These are phyloP conservation scores for Ceratocystiopsis brevicomis DNA, from an alignment of 2,329 filamentous ascomycete genomes.

Conservation along the genomic window DNA sequence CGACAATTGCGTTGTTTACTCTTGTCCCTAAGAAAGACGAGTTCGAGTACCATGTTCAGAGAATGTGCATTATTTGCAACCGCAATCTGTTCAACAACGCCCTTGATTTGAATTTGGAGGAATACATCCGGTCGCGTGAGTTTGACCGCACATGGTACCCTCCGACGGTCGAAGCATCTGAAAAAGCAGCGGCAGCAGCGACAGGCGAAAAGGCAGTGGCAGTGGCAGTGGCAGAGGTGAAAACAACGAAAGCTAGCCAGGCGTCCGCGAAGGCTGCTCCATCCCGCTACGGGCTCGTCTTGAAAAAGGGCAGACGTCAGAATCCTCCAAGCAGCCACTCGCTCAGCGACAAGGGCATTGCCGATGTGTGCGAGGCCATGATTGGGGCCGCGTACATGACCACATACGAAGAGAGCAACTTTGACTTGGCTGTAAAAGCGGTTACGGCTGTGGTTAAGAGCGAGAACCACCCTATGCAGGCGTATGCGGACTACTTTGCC, in stretches of 20 bases:
- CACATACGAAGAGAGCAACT: conserved; percentile 19
- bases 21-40: conserved; percentile 62
- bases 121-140: conserved; percentile 64
- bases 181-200: background rate
- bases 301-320: conserved; percentile 51
- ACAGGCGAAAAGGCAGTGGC: too few relatives aligned
- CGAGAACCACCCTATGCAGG: conserved; percentile 47
- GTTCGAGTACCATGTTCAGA: conserved; percentile 71
- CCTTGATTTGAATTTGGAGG: conserved; percentile 41
- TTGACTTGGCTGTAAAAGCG: conserved; percentile 40
- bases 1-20: conserved; percentile 70
- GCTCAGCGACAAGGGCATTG: conserved; percentile 74
- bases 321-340: conserved; percentile 37
- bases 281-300: conserved; percentile 33
- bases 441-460: conserved; percentile 54
- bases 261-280: background rate
- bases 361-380: conserved; percentile 84
- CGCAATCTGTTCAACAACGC: conserved; percentile 70
- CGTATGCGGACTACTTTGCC: conserved; percentile 54
- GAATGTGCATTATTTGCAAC: conserved; percentile 86
- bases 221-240: too few relatives aligned
- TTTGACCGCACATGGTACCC: conserved; percentile 89
- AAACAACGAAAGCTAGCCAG: too few relatives aligned
- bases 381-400: conserved; percentile 67
- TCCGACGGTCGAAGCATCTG: conserved; percentile 18